A percentile compares a stretch with the other conserved stretches of the same genome.
Evolutionary conservation across 2,329 filamentous ascomycete genomes (phyloP).

Genomic region (Penicillium sp.): DNA sequence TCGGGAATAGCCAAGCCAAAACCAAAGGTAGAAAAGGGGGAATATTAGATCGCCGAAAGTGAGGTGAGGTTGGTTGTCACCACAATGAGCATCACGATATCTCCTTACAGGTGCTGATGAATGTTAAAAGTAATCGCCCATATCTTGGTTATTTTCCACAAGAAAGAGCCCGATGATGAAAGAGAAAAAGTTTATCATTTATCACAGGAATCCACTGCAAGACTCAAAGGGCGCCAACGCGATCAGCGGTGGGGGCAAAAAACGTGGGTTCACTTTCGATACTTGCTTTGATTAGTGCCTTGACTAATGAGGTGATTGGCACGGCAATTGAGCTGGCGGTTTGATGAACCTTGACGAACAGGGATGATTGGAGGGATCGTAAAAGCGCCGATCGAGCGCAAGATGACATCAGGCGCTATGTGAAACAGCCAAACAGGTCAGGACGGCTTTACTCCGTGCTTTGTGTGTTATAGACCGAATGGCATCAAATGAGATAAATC

Average conservation of each 20-base stretch:
- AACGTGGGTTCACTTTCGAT: background rate
- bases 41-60: conserved; percentile 1
- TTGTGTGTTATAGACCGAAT: background rate
- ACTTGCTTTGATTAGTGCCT: background rate
- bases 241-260: conserved; percentile 16
- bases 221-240: conserved; percentile 15
- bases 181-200: background rate
- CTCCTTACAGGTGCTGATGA: background rate
- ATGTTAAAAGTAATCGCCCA: background rate
- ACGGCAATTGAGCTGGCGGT: conserved; percentile 14
- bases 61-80: background rate
- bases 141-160: background rate
- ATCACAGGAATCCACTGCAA: background rate
- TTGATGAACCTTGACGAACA: conserved; percentile 16
- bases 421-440: conserved; percentile 30
- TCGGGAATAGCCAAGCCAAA: conserved; percentile 7
- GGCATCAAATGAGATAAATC: background rate
- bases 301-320: conserved; percentile 35
- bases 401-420: conserved; percentile 40
- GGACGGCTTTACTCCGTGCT: conserved; percentile 10
- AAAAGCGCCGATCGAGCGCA: conserved; percentile 26
- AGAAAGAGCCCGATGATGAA: background rate
- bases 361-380: conserved; percentile 31
- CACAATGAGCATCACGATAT: conserved; percentile 3
- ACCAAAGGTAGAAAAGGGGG: background rate